phyloP scores from a whole-genome alignment of 179 eudicot genomes.

The Beta corolliflora region DNA sequence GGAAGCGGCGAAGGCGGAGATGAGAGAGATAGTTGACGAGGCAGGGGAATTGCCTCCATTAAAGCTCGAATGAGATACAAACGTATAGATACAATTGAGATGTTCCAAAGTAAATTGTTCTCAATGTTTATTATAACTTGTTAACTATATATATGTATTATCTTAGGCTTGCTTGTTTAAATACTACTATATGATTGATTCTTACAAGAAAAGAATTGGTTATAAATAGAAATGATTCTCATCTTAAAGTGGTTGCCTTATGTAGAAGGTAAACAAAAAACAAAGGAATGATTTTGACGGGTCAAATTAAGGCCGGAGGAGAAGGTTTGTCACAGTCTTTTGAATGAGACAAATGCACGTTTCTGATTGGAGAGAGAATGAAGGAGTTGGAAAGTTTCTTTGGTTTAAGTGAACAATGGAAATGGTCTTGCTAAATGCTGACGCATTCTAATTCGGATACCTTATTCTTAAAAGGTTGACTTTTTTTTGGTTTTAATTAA shows the following conservation, averaged over 20 bases:
- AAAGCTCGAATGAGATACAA: conserved; percentile 10
- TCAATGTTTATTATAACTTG: conserved; percentile 19
- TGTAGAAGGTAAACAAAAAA: neutral
- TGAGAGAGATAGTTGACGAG: conserved; percentile 13
- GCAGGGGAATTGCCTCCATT: conserved; percentile 19
- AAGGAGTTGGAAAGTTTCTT: neutral
- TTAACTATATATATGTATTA: neutral
- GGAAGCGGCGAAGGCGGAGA: conserved; percentile 5
- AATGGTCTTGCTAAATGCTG: conserved; percentile 7
- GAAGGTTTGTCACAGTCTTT: neutral
- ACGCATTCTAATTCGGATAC: conserved; percentile 8
- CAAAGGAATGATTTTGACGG: neutral
- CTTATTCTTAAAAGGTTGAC: neutral
- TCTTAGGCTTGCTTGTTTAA: neutral
- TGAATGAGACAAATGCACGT: conserved; percentile 12
- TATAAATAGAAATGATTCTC: neutral
- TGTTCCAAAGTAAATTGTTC: conserved; percentile 19
- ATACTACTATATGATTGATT: neutral
- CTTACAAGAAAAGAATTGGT: no score
- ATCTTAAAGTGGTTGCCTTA: neutral
- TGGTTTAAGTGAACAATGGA: conserved; percentile 8
- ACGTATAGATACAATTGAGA: conserved; percentile 23
- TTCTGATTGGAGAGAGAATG: neutral
- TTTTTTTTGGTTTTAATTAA: neutral
- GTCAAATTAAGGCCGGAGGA: neutral